A percentile compares a stretch with the other conserved stretches of the same genome.
phyloP scores from a whole-genome alignment of 148 eudicot genomes.

The Bassia scoparia region DNA sequence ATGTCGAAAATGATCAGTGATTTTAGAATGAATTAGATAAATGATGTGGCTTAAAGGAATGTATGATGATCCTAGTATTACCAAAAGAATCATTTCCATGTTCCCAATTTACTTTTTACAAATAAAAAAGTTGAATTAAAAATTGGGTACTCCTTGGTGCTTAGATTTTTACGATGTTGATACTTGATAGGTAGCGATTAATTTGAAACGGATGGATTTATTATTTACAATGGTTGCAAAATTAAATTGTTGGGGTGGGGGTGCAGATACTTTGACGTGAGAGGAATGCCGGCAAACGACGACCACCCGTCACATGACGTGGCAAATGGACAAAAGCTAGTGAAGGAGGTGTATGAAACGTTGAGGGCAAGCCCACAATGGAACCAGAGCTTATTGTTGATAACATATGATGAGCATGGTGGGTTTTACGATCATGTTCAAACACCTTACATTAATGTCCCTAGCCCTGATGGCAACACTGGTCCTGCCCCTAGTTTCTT shows the following conservation, averaged over 20 bases:
- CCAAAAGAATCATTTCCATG: too few species aligned
- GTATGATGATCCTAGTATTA: too few species aligned
- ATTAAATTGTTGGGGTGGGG: too few species aligned
- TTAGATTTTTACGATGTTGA: too few species aligned
- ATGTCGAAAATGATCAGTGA: background rate
- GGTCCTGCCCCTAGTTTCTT: constrained; percentile 80
- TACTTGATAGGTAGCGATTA: too few species aligned
- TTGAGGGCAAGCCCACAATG: constrained; percentile 80
- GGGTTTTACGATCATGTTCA: constrained; percentile 90
- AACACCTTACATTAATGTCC: constrained; percentile 72
- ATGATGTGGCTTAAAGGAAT: background rate
- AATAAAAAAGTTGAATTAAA: too few species aligned
- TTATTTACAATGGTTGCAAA: background rate
- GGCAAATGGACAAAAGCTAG: constrained; percentile 81
- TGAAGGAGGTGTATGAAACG: constrained; percentile 87
- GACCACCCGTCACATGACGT: constrained; percentile 96
- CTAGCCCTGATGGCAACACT: constrained; percentile 83
- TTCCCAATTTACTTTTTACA: too few species aligned
- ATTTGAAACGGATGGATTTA: background rate
- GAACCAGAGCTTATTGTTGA: constrained; percentile 69
- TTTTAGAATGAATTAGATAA: background rate
- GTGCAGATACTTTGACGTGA: constrained; percentile 60
- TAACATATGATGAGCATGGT: constrained; percentile 94
- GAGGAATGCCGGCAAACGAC: constrained; percentile 65
- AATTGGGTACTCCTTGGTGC: too few species aligned